Base-by-base conservation (phyloP, 768 basidiomycete species). In the Pluteus cervinus region DNA sequence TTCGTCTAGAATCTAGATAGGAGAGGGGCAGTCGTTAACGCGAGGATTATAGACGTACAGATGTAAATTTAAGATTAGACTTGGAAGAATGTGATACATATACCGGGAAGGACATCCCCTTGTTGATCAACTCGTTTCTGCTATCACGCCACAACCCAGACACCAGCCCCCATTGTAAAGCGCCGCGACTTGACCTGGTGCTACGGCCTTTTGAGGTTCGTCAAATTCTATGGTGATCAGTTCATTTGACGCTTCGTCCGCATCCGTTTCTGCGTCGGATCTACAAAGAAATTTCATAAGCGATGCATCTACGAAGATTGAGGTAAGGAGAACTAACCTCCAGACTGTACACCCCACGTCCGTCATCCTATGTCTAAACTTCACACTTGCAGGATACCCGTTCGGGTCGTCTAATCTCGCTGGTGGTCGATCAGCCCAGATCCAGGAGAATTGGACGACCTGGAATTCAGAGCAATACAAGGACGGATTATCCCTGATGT, bases 101-200 rank as follows among this genome's bases (percentile, higher is more conserved):
- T n/a, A n/a, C n/a, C n/a, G n/a, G n/a, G n/a, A n/a, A n/a, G n/a
- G n/a, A n/a, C n/a, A n/a, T n/a, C n/a, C n/a, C n/a, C n/a, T n/a
- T n/a, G n/a, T n/a, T n/a, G n/a, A n/a, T n/a, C n/a, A n/a, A n/a
- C n/a, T n/a, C 7, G 49, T 56, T 14, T 46, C 45, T 2, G 52
- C 44, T 33, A 96, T 91, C 5, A 71, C 59, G 22, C 89, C 92
- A 51, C 83, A 85, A 2, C 92, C 92, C 21, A 94, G 65, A 57
- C 89, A 92, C 79, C 82, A 83, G 30, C 79, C 70, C 2, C 66
- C 77, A 39, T 78, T 69, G 57, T 80, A 96, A 2, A 94, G 46
- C 0, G 75, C 79, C 5, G 80, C 81, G 20, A 86, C 74, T 58
- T 97, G 93, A 1, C 93, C 93, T 0, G 79, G 74, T 0, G 87